Evolutionary conservation across 192 early-diverging fungal species (phyloP).

Genomic region (Backusella parvicylindrica): DNA sequence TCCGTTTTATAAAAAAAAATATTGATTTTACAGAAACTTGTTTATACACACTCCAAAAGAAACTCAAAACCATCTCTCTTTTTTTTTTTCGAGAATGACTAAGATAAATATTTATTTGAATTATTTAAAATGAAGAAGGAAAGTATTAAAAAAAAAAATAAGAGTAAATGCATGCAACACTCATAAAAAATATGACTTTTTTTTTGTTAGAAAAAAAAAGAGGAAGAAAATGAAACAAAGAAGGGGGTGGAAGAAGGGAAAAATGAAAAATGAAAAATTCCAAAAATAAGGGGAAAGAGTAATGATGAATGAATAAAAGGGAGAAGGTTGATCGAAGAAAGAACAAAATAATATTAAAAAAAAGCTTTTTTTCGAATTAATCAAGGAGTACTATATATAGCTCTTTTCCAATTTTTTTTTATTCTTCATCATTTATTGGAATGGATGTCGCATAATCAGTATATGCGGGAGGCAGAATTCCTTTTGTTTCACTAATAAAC

Average conservation of each 20-base stretch:
- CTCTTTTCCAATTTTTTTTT: neutral
- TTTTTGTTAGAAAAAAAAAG: too few relatives aligned
- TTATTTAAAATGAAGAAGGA: neutral
- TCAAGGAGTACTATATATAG: neutral
- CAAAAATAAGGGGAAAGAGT: neutral
- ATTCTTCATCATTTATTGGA: neutral
- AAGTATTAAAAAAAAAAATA: neutral
- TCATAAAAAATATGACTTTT: neutral
- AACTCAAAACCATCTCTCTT: neutral
- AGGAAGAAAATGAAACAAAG: neutral
- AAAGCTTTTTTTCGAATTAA: neutral
- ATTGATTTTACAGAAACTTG: neutral
- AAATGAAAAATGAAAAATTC: neutral
- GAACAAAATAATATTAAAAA: too few relatives aligned
- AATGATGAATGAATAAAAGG: neutral
- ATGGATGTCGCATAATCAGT: neutral
- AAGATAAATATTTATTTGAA: neutral
- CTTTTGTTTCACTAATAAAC: neutral
- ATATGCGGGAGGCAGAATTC: neutral
- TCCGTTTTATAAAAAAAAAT: neutral
- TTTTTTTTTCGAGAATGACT: neutral
- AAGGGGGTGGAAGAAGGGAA: neutral
- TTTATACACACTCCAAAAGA: neutral
- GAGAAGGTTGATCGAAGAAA: neutral
- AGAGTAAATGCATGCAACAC: neutral